Evolutionary conservation across 2,329 filamentous ascomycete genomes (phyloP).

Genomic region (Amauroascus niger): DNA sequence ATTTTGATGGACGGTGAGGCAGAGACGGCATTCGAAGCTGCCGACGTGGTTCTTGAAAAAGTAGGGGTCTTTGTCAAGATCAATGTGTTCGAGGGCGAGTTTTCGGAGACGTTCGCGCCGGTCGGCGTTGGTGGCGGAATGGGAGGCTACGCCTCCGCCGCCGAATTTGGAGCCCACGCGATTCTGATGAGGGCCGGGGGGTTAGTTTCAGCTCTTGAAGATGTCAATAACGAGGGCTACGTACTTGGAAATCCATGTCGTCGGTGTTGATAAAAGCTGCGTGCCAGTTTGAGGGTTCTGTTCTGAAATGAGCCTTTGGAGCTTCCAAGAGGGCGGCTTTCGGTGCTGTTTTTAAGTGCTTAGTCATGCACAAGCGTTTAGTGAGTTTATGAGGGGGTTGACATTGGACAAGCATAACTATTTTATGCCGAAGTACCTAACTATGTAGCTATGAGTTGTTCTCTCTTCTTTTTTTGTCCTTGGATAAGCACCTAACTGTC

Average conservation of each 20-base stretch:
- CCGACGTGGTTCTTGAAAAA: constrained; percentile 99
- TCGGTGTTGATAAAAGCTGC: not conserved
- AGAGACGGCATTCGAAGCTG: constrained; percentile 94
- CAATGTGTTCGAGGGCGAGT: constrained; percentile 96
- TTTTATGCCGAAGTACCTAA: too few relatives aligned
- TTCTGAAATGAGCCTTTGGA: not conserved
- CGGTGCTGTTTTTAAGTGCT: not conserved
- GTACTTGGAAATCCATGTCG: constrained; percentile 46
- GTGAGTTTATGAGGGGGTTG: too few relatives aligned
- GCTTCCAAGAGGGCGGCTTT: not conserved
- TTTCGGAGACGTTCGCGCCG: constrained; percentile 94
- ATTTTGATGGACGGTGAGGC: constrained; percentile 95
- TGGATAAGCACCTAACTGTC: too few relatives aligned
- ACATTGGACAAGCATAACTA: too few relatives aligned
- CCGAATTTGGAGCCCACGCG: constrained; percentile 96
- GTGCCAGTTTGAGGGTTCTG: not conserved
- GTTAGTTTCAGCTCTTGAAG: constrained; percentile 3
- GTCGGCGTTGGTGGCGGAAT: constrained; percentile 90
- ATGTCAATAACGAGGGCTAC: constrained; percentile 1
- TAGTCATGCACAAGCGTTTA: too few relatives aligned
- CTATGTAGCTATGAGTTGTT: too few relatives aligned
- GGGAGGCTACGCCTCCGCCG: constrained; percentile 89
- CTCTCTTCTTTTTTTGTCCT: too few relatives aligned
- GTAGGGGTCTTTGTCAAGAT: constrained; percentile 98
- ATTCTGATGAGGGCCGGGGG: constrained; percentile 51